Conservation (phyloP, 768 basidiomycete species). For the Infundibulicybe gibba region DNA sequence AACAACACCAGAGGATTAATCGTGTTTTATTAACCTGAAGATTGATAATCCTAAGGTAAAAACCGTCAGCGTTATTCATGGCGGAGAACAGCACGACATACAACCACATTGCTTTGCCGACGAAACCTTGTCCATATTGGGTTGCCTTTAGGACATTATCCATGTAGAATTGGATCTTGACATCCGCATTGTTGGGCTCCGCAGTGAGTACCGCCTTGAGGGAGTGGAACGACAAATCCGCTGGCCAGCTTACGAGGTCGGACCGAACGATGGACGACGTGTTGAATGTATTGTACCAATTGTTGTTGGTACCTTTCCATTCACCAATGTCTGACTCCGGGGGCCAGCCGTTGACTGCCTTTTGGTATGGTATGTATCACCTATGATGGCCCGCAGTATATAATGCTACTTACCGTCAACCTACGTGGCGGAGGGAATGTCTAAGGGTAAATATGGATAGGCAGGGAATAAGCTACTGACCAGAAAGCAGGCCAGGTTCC, state of each 20-base stretch:
- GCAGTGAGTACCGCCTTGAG: slow-evolving; percentile 38
- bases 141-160: slow-evolving; percentile 31
- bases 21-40: slow-evolving; percentile 24
- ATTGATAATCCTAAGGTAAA: slow-evolving; percentile 32
- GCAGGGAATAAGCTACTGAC: slow-evolving; percentile 10
- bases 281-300: slow-evolving; percentile 44
- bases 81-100: slow-evolving; percentile 15
- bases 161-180: slow-evolving; percentile 38
- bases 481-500: slow-evolving; percentile 47
- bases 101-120: slow-evolving; percentile 38
- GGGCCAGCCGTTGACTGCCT: slow-evolving; percentile 40
- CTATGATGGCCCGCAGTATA: not conserved
- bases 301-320: slow-evolving; percentile 41
- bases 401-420: slow-evolving; percentile 21
- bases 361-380: not conserved
- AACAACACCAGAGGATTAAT: not conserved
- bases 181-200: slow-evolving; percentile 30
- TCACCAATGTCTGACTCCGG: slow-evolving; percentile 41
- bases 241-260: slow-evolving; percentile 36
- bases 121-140: slow-evolving; percentile 36
- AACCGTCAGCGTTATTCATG: not conserved
- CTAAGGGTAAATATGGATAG: not conserved
- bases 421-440: slow-evolving; percentile 7
- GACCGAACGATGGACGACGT: slow-evolving; percentile 37
- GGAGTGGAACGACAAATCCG: slow-evolving; percentile 39